Percentiles rank a stretch among this genome's conserved stretches.
Evolutionary conservation across 768 basidiomycete genomes (phyloP).

Genomic region (Boletus vermiculosoides): DNA sequence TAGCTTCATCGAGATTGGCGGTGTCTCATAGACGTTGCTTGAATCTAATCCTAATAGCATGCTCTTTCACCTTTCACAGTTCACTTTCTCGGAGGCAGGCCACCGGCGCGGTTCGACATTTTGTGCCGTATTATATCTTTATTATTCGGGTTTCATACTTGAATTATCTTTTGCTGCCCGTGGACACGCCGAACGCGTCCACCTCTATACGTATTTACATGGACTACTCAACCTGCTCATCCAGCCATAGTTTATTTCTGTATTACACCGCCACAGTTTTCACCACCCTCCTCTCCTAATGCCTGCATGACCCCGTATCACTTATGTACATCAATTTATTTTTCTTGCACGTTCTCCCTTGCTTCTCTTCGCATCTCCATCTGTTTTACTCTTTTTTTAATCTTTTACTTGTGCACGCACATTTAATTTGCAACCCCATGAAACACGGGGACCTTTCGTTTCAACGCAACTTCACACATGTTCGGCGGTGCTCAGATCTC

Average conservation of each 20-base stretch:
- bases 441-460: neutral
- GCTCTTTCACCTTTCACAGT: neutral
- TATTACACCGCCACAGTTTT: conserved; percentile 1
- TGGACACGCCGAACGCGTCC: conserved; percentile 11
- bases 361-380: neutral
- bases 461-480: no score
- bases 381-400: no score
- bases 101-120: neutral
- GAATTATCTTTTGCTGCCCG: neutral
- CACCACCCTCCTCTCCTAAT: conserved; percentile 5
- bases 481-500: no score
- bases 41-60: neutral
- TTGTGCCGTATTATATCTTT: conserved; percentile 7
- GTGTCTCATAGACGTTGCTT: conserved; percentile 16
- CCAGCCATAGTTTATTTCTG: conserved; percentile 15
- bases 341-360: conserved; percentile 9
- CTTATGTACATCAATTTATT: neutral
- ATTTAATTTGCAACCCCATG: neutral
- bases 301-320: neutral
- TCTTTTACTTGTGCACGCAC: neutral
- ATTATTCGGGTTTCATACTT: conserved; percentile 17
- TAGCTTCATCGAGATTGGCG: conserved; percentile 61
- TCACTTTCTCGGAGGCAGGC: neutral
- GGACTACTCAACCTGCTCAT: conserved; percentile 4
- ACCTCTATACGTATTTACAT: conserved; percentile 22